Base-by-base conservation (phyloP, 805 yeast genomes). In the Wickerhamomyces kurtzmanii region DNA sequence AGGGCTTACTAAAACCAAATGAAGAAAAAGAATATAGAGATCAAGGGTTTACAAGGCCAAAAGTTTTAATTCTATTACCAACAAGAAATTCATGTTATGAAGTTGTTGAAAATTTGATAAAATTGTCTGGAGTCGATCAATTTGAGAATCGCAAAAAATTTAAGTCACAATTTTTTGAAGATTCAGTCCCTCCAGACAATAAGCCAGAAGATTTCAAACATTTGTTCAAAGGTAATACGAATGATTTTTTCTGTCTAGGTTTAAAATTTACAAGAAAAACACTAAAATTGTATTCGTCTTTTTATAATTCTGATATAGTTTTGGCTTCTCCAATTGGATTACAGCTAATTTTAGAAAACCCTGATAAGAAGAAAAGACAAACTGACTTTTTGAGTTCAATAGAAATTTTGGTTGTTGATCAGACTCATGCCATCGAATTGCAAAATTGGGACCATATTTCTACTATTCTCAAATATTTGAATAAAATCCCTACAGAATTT, bases 21-120 rank as follows among this genome's bases (percentile, higher is more conserved):
- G 57, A 59, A 15, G 71, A 65, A 28, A 70, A 70, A 9, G 93
- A 84, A 42, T 65, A 68, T 38, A 60, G 94, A 31, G 98, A 91
- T 50, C 97, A 91, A 53, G 97, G 98, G 17, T 91, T 85, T 50
- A 87, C 96, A 0, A 67, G 97, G 36, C 94, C 98, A 1, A 87
- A 86, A 45, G 86, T 80, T 2, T 56, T 91, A 31, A 71, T 89
- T 5, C 53, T 91, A 15, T 57, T 84, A 22, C 97, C 98, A 9
- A 84, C 95, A 1, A 68, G 96, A 45, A 69, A 85, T 39, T 58
- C 78, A 8, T 85, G 91, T 16, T 76, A 71, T 47, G 72, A 75
- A 33, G 62, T 85, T 12, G 74, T 87, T 13, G 66, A 68, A 23
- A 64, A 69, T 20, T 40, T 91, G 21, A 71, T 78, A 21, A 55